These are phyloP conservation scores for Nymphaea colorata DNA, from an alignment of 164 flowering plant species.

Conservation along the genomic window DNA sequence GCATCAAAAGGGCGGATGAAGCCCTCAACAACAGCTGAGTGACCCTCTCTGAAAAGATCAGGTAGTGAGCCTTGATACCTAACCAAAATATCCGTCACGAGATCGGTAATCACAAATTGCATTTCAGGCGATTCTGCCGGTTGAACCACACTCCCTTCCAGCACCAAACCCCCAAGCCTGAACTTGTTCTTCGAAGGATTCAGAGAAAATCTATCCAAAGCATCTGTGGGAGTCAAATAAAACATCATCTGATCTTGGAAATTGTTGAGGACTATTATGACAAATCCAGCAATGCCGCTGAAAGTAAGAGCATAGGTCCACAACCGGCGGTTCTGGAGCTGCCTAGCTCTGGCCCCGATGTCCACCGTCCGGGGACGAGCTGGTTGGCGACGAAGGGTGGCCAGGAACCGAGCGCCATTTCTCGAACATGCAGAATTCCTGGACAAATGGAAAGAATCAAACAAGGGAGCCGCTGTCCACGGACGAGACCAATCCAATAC, in stretches of 20 bases:
- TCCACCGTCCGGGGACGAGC: slow-evolving; percentile 30
- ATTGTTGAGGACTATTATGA: slow-evolving; percentile 49
- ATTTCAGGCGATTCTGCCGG: slow-evolving; percentile 49
- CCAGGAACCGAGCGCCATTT: slow-evolving; percentile 28
- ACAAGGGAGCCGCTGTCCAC: neutral
- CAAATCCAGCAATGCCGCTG: slow-evolving; percentile 67
- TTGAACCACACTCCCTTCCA: slow-evolving; percentile 66
- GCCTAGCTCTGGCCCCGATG: slow-evolving; percentile 77
- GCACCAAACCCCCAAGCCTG: slow-evolving; percentile 75
- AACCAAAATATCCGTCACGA: slow-evolving; percentile 70
- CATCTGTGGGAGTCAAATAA: slow-evolving; percentile 78
- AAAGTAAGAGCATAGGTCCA: slow-evolving; percentile 79
- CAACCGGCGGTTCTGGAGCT: slow-evolving; percentile 72
- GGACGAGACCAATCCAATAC: neutral
- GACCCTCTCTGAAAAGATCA: slow-evolving; percentile 87
- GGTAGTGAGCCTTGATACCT: slow-evolving; percentile 65
- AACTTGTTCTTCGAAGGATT: slow-evolving; percentile 55
- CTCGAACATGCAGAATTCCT: slow-evolving; percentile 2
- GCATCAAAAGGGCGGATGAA: slow-evolving; percentile 50
- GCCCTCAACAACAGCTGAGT: slow-evolving; percentile 89
- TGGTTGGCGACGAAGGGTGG: slow-evolving; percentile 39
- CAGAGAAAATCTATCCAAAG: slow-evolving; percentile 35
- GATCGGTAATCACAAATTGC: slow-evolving; percentile 77
- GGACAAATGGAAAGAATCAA: slow-evolving; percentile 2
- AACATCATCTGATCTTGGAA: slow-evolving; percentile 82